Percentiles rank a stretch among this genome's conserved stretches.
phyloP scores from a whole-genome alignment of 2,329 filamentous ascomycete species.

The Diaporthe helianthi region DNA sequence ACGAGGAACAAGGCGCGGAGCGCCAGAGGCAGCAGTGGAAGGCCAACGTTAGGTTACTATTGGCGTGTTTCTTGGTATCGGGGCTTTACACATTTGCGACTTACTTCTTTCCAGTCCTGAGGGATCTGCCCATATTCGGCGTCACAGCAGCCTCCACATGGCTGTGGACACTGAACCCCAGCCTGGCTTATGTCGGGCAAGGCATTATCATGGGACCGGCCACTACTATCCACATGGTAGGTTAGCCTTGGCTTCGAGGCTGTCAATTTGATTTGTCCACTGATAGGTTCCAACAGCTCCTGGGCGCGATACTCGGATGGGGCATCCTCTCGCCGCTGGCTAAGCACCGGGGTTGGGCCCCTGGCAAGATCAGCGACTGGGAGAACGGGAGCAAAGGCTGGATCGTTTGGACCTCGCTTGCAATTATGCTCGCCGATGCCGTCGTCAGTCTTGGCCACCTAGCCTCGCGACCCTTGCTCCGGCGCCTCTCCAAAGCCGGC shows the following conservation, averaged over 20 bases:
- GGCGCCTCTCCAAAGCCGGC: conserved; percentile 32
- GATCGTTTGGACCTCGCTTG: conserved; percentile 96
- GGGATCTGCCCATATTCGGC: conserved; percentile 88
- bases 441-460: conserved; percentile 87
- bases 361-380: conserved; percentile 87
- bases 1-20: conserved; percentile 40
- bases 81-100: conserved; percentile 78
- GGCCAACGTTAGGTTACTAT: conserved; percentile 60
- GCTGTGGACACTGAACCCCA: conserved; percentile 97
- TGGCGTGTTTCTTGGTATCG: conserved; percentile 65
- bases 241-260: background rate
- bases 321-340: conserved; percentile 87
- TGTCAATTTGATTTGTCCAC: background rate
- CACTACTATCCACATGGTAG: conserved; percentile 91
- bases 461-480: conserved; percentile 67
- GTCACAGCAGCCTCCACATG: conserved; percentile 75
- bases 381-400: conserved; percentile 93
- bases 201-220: conserved; percentile 98
- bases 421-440: conserved; percentile 96
- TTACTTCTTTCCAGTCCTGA: conserved; percentile 87
- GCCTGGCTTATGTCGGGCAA: conserved; percentile 95
- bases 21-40: conserved; percentile 48
- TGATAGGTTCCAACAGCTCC: conserved; percentile 46
- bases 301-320: conserved; percentile 91
- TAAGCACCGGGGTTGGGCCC: conserved; percentile 86